Evolutionary conservation across 163 green algal genomes (phyloP).

Genomic region (Chlamydomonas reinhardtii): DNA sequence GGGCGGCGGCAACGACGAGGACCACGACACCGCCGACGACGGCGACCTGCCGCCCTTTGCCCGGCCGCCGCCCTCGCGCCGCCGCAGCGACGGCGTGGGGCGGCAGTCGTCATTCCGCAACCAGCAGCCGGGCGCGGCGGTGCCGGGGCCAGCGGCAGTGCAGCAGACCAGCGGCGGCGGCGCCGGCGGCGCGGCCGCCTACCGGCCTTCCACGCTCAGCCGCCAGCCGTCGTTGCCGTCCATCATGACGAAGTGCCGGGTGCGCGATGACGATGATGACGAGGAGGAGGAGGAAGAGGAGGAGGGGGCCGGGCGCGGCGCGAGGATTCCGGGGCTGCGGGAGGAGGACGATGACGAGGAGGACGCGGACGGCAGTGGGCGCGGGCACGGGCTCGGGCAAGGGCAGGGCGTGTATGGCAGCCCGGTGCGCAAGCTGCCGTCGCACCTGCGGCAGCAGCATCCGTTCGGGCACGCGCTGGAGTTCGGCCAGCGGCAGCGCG

Average conservation of each 20-base stretch:
- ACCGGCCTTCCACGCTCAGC: not conserved
- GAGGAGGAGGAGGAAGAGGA: slow-evolving; percentile 2
- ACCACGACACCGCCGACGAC: not conserved
- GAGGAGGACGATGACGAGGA: not conserved
- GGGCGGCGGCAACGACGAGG: too few relatives aligned
- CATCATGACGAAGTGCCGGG: not conserved
- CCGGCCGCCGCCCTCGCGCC: not conserved
- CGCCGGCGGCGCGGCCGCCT: too few relatives aligned
- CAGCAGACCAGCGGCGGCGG: not conserved
- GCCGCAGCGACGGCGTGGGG: slow-evolving; percentile 9
- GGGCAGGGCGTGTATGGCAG: not conserved
- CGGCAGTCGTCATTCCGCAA: slow-evolving; percentile 30
- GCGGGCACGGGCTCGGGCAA: not conserved
- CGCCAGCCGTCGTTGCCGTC: slow-evolving; percentile 23
- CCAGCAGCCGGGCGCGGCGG: not conserved
- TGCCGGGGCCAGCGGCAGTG: too few relatives aligned
- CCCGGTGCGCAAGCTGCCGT: not conserved
- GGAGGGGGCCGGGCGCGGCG: not conserved
- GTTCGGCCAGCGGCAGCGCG: not conserved
- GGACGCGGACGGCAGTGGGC: too few relatives aligned
- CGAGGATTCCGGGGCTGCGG: not conserved
- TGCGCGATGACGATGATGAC: slow-evolving; percentile 2
- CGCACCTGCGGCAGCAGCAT: not conserved
- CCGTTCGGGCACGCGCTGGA: not conserved
- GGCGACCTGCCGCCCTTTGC: not conserved